Percentiles rank a stretch among this genome's conserved stretches.
These are phyloP conservation scores for Backusella parvicylindrica DNA, from an alignment of 192 early-diverging fungal species.

Conservation along the genomic window DNA sequence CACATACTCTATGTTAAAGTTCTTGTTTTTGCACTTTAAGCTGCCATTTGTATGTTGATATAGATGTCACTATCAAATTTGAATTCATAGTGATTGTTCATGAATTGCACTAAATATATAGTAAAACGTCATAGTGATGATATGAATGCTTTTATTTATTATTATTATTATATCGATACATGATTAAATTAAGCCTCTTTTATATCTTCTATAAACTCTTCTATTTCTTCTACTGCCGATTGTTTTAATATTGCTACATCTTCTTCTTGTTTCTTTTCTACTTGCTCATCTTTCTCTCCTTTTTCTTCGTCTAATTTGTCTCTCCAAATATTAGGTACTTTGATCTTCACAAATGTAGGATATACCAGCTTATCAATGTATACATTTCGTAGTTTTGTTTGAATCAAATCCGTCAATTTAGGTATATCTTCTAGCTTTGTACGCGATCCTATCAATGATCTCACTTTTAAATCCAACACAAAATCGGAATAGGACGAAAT, in stretches of 20 bases:
- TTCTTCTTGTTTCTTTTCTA: neutral
- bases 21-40: no score
- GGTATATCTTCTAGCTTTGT: conserved; percentile 97
- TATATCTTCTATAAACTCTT: conserved; percentile 32
- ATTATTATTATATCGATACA: neutral
- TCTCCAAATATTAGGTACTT: conserved; percentile 58
- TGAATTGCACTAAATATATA: no score
- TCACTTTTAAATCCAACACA: conserved; percentile 82
- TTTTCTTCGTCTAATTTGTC: neutral
- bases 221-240: conserved; percentile 20
- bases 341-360: conserved; percentile 65
- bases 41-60: no score
- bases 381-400: conserved; percentile 58
- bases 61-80: neutral
- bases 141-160: no score
- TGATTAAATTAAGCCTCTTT: conserved; percentile 20
- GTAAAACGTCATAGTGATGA: no score
- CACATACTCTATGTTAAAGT: no score
- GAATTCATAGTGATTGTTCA: no score
- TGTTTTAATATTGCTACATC: neutral
- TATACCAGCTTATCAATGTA: conserved; percentile 76
- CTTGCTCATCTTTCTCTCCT: neutral
- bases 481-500: conserved; percentile 63
- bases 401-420: conserved; percentile 86
- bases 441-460: conserved; percentile 88